Conservation (phyloP, 2,329 filamentous ascomycete genomes). For the Fusarium sp. region DNA sequence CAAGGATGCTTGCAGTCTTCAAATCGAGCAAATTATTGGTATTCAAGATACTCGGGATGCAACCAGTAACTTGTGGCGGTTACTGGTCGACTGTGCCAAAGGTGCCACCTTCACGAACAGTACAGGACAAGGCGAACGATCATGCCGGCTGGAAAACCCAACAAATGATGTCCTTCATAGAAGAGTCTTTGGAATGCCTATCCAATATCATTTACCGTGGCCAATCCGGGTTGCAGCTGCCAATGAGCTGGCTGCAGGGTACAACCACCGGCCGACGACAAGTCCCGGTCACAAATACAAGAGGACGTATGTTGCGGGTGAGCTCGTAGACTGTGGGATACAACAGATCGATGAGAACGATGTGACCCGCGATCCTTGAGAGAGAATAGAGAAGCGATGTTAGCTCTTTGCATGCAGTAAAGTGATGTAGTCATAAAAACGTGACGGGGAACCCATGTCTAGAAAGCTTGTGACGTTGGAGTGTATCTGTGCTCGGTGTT, state of each 20-base stretch:
- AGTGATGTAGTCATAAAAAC: slow-evolving; percentile 9
- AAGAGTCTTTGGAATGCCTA: slow-evolving; percentile 1
- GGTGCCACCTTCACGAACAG: slow-evolving; percentile 5
- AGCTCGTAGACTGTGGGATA: not conserved
- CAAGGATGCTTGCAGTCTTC: not conserved
- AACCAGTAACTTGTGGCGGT: not conserved
- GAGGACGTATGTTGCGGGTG: not conserved
- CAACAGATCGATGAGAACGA: not conserved
- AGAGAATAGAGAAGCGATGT: slow-evolving; percentile 3
- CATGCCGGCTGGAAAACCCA: slow-evolving; percentile 9
- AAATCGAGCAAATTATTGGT: not conserved
- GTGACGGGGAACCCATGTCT: slow-evolving; percentile 15
- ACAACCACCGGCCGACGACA: slow-evolving; percentile 22
- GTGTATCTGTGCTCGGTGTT: slow-evolving; percentile 33
- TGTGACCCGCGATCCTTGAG: not conserved
- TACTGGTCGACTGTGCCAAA: slow-evolving; percentile 10
- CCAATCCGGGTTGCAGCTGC: slow-evolving; percentile 35
- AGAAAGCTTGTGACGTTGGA: slow-evolving; percentile 16
- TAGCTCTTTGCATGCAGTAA: slow-evolving; percentile 2
- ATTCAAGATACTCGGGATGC: not conserved
- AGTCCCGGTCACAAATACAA: slow-evolving; percentile 4
- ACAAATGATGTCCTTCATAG: not conserved
- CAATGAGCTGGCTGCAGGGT: slow-evolving; percentile 36
- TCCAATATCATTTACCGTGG: slow-evolving; percentile 11
- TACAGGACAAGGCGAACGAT: not conserved